These are phyloP conservation scores for Eragrostis curvula DNA, from an alignment of 176 grass and related monocot species.

Conservation along the genomic window DNA sequence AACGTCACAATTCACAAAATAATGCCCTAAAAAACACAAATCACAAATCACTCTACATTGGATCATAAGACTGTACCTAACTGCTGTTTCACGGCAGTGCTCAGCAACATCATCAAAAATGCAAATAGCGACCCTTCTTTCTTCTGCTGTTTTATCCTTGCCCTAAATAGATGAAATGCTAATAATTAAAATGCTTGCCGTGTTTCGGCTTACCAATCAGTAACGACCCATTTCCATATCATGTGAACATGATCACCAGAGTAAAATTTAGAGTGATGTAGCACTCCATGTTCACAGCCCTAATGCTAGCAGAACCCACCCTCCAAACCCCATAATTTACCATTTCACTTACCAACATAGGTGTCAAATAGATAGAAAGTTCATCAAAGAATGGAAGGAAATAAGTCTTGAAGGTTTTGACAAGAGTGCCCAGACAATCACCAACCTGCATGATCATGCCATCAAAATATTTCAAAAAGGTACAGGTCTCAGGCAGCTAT, in stretches of 20 bases:
- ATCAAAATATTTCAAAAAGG: conserved; percentile 5
- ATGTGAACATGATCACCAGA: conserved; percentile 18
- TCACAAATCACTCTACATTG: background rate
- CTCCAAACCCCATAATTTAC: conserved; percentile 21
- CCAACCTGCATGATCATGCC: conserved; percentile 53
- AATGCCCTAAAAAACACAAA: background rate
- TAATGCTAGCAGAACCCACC: conserved; percentile 6
- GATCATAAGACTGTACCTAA: conserved; percentile 51
- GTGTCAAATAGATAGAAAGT: conserved; percentile 70
- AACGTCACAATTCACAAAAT: background rate
- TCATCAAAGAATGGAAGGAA: conserved; percentile 84
- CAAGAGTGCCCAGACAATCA: conserved; percentile 78
- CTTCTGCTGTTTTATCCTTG: conserved; percentile 73
- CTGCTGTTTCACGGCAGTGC: conserved; percentile 75
- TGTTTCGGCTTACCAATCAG: background rate
- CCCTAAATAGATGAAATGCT: conserved; percentile 49
- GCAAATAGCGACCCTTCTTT: conserved; percentile 78
- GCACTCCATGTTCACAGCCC: background rate
- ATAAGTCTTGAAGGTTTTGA: conserved; percentile 76
- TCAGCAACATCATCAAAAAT: conserved; percentile 89
- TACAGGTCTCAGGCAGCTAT: conserved; percentile 12
- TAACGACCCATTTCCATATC: background rate
- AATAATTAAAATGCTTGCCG: conserved; percentile 1
- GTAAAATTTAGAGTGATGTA: conserved; percentile 8
- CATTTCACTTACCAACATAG: conserved; percentile 69